phyloP scores from a whole-genome alignment of 441 rosid genomes.

The Rhodomyrtus psidioides region DNA sequence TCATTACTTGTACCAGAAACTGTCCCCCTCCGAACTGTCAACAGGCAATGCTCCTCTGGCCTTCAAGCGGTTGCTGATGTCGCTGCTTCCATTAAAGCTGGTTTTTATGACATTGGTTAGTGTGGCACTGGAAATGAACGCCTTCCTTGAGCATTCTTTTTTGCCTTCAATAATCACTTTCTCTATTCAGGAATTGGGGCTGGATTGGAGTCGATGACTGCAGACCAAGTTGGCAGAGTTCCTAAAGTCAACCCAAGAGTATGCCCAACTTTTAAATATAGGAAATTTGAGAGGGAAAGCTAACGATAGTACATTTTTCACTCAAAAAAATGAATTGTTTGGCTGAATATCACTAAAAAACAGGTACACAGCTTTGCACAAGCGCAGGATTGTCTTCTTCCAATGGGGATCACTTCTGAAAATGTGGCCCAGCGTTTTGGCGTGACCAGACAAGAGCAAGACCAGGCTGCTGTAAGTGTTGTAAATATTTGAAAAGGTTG shows the following conservation, averaged over 20 bases:
- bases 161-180: background rate
- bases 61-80: conserved; percentile 99
- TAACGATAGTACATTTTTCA: background rate
- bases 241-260: conserved; percentile 79
- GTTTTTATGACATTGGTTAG: conserved; percentile 93
- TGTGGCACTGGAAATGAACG: background rate
- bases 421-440: conserved; percentile 95
- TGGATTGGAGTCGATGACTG: conserved; percentile 95
- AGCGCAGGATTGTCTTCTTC: conserved; percentile 94
- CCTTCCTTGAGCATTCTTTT: background rate
- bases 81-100: conserved; percentile 97
- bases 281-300: background rate
- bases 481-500: background rate
- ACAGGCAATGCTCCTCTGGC: conserved; percentile 97
- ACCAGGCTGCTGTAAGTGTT: conserved; percentile 85
- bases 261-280: background rate
- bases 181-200: conserved; percentile 77
- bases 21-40: conserved; percentile 88
- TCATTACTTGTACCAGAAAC: conserved; percentile 54
- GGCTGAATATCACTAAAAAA: conserved; percentile 1
- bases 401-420: conserved; percentile 98
- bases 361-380: conserved; percentile 71
- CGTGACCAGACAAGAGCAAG: conserved; percentile 92
- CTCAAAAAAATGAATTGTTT: background rate
- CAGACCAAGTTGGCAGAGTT: conserved; percentile 73